Percentiles rank a stretch among this genome's conserved stretches.
These are phyloP conservation scores for Platismatia glauca DNA, from an alignment of 495 filamentous ascomycete genomes.

Conservation along the genomic window DNA sequence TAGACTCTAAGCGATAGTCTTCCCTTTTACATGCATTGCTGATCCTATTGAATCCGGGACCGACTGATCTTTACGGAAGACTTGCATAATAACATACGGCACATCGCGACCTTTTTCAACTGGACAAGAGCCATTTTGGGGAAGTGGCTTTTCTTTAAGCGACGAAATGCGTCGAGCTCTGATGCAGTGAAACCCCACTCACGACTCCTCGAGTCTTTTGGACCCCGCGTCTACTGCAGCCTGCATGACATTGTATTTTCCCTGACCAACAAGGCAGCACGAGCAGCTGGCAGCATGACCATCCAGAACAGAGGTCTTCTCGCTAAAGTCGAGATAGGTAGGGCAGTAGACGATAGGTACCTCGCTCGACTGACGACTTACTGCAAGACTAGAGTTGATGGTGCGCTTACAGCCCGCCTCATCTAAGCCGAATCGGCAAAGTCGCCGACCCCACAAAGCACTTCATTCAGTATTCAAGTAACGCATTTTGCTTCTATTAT, in stretches of 20 bases:
- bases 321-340: neutral
- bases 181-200: neutral
- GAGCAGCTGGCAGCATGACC: neutral
- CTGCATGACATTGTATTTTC: neutral
- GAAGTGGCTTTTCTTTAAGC: neutral
- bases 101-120: neutral
- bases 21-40: neutral
- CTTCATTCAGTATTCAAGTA: no score
- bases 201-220: neutral
- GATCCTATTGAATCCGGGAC: neutral
- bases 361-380: neutral
- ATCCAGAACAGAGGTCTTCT: neutral
- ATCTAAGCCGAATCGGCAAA: neutral
- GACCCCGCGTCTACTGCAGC: neutral
- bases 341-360: no score
- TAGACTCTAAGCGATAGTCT: neutral
- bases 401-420: slow-evolving; percentile 1
- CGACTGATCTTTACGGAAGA: neutral
- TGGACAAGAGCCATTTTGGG: neutral
- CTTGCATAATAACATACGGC: neutral
- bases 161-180: neutral
- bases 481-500: neutral
- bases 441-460: slow-evolving; percentile 2
- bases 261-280: neutral
- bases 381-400: neutral